Evolutionary conservation across 805 yeast species (phyloP).

Genomic region (Sugiyamaella boreocaroliniensis): DNA sequence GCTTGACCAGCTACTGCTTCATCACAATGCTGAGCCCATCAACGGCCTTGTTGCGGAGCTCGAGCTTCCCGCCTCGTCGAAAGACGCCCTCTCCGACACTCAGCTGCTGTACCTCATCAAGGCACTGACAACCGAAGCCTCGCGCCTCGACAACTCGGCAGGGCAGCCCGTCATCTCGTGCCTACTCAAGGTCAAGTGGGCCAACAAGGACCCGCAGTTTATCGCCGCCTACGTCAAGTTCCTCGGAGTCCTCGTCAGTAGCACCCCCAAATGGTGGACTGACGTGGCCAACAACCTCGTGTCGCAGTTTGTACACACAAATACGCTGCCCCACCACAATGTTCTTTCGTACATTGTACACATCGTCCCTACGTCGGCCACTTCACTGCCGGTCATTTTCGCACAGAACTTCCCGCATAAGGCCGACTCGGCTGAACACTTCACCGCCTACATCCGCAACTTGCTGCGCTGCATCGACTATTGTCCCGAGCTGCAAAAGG

Average conservation of each 20-base stretch:
- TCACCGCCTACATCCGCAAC: conserved; percentile 61
- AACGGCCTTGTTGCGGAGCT: conserved; percentile 57
- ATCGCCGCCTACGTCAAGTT: conserved; percentile 60
- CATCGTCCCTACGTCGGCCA: conserved; percentile 75
- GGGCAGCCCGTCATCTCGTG: conserved; percentile 52
- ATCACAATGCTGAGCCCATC: conserved; percentile 48
- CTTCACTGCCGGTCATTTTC: conserved; percentile 52
- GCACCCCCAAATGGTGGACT: conserved; percentile 83
- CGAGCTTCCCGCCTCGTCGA: conserved; percentile 42
- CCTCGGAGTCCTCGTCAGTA: conserved; percentile 69
- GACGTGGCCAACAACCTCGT: conserved; percentile 72
- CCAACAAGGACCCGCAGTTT: conserved; percentile 39
- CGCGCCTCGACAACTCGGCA: conserved; percentile 53
- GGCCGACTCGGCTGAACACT: conserved; percentile 46
- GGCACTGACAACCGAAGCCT: conserved; percentile 55
- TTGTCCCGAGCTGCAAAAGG: conserved; percentile 66
- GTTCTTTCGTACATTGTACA: conserved; percentile 57
- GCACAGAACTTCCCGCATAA: conserved; percentile 73
- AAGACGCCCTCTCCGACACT: conserved; percentile 47
- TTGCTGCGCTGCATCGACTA: conserved; percentile 54
- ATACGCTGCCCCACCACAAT: conserved; percentile 52
- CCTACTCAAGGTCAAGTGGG: conserved; percentile 60
- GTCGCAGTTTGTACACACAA: conserved; percentile 43
- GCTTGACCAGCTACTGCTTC: conserved; percentile 56
- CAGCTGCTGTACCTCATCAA: conserved; percentile 52